Conservation (phyloP, 2,329 filamentous ascomycete genomes). For the Clonostachys rhizophaga region DNA sequence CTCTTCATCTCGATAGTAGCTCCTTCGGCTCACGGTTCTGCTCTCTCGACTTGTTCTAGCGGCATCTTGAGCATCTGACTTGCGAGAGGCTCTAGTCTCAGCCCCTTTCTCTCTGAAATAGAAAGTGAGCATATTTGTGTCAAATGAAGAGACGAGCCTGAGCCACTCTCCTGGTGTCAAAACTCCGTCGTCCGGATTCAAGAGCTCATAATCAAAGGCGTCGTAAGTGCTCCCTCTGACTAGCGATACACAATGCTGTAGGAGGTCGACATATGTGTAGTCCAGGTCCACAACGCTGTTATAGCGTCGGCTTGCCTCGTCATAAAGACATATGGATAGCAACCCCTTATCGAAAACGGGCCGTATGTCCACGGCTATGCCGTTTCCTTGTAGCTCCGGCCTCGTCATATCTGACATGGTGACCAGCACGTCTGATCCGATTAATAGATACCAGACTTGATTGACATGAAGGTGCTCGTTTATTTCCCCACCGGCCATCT, state of each 20-base stretch:
- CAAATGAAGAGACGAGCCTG: background rate
- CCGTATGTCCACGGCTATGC: background rate
- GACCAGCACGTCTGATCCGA: conserved; percentile 1
- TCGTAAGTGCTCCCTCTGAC: background rate
- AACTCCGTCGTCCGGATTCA: background rate
- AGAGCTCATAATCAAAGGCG: background rate
- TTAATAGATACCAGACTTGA: conserved; percentile 3
- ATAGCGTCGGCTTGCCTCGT: background rate
- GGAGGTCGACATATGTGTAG: conserved; percentile 2
- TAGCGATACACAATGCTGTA: conserved; percentile 1
- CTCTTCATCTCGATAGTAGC: no score
- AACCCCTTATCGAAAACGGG: background rate
- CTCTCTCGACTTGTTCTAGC: no score
- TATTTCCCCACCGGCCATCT: background rate
- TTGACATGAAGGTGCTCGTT: background rate
- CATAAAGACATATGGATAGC: background rate
- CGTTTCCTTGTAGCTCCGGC: background rate
- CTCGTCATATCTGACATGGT: conserved; percentile 1
- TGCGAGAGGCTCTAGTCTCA: no score
- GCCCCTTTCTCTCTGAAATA: background rate
- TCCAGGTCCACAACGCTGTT: background rate
- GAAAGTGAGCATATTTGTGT: background rate
- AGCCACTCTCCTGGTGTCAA: background rate
- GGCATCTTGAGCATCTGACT: no score
- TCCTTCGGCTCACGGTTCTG: no score